Evolutionary conservation across 2,329 filamentous ascomycete species (phyloP).

Genomic region (Pezicula rhizophila): DNA sequence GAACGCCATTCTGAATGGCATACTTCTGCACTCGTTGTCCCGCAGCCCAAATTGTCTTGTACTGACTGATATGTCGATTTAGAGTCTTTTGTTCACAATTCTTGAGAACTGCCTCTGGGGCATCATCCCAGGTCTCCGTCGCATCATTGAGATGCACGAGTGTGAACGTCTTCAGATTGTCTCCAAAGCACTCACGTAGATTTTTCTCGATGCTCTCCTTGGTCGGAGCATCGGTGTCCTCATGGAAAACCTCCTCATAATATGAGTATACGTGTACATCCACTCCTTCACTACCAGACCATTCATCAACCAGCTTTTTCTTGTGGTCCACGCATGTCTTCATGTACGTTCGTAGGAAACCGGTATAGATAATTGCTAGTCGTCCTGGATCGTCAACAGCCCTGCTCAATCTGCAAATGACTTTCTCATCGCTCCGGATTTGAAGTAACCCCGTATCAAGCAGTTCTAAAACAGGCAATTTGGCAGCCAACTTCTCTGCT

Average conservation of each 20-base stretch:
- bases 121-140: slow-evolving; percentile 6
- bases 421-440: slow-evolving; percentile 11
- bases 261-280: slow-evolving; percentile 17
- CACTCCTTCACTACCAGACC: slow-evolving; percentile 14
- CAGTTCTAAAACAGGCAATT: slow-evolving; percentile 11
- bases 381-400: slow-evolving; percentile 14
- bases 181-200: slow-evolving; percentile 12
- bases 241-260: slow-evolving; percentile 12
- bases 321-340: slow-evolving; percentile 14
- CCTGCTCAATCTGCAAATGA: slow-evolving; percentile 10
- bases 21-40: slow-evolving; percentile 3
- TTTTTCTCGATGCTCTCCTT: slow-evolving; percentile 11
- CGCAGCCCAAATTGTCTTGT: slow-evolving; percentile 1
- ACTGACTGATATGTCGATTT: slow-evolving; percentile 14
- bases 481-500: background rate
- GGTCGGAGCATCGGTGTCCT: slow-evolving; percentile 4
- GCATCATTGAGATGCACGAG: slow-evolving; percentile 7
- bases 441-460: slow-evolving; percentile 14
- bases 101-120: slow-evolving; percentile 7
- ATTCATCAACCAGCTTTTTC: slow-evolving; percentile 14
- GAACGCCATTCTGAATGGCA: slow-evolving; percentile 1
- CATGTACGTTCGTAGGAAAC: slow-evolving; percentile 15
- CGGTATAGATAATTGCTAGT: slow-evolving; percentile 15
- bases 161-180: slow-evolving; percentile 12
- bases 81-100: slow-evolving; percentile 10